Conservation (phyloP, 1,139 yeast genomes). For the Blastobotrys persicus region DNA sequence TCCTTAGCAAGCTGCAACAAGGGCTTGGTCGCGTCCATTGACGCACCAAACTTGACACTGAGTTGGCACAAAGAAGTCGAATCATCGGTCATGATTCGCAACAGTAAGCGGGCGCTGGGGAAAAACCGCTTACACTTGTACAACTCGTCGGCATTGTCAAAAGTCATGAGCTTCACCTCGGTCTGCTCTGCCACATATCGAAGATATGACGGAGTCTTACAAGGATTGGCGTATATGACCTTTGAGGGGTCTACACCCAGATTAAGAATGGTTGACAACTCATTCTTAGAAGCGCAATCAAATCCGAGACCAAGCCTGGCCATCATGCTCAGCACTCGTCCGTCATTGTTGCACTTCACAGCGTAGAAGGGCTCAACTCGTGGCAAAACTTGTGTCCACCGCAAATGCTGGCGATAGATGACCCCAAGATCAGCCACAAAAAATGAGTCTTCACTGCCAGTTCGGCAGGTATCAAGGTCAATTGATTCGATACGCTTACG, state of each 20-base stretch:
- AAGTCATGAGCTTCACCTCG: conserved; percentile 72
- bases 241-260: conserved; percentile 63
- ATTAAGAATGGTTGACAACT: conserved; percentile 64
- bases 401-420: conserved; percentile 54
- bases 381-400: conserved; percentile 69
- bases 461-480: conserved; percentile 59
- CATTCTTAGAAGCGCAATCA: conserved; percentile 91
- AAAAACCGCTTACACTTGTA: conserved; percentile 65
- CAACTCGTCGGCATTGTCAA: conserved; percentile 85
- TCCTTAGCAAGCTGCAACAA: conserved; percentile 63
- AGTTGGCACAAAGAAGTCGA: conserved; percentile 82
- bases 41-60: conserved; percentile 87
- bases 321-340: conserved; percentile 55
- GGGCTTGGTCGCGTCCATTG: conserved; percentile 51
- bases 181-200: conserved; percentile 56
- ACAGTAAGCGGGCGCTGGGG: conserved; percentile 65
- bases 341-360: conserved; percentile 86
- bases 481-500: conserved; percentile 37
- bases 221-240: conserved; percentile 91
- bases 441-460: conserved; percentile 85
- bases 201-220: conserved; percentile 79
- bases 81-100: conserved; percentile 89
- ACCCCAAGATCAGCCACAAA: conserved; percentile 85
- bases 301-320: conserved; percentile 68
- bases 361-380: conserved; percentile 84